Conservation (phyloP, 257 asterid species). For the Fraxinus americana region DNA sequence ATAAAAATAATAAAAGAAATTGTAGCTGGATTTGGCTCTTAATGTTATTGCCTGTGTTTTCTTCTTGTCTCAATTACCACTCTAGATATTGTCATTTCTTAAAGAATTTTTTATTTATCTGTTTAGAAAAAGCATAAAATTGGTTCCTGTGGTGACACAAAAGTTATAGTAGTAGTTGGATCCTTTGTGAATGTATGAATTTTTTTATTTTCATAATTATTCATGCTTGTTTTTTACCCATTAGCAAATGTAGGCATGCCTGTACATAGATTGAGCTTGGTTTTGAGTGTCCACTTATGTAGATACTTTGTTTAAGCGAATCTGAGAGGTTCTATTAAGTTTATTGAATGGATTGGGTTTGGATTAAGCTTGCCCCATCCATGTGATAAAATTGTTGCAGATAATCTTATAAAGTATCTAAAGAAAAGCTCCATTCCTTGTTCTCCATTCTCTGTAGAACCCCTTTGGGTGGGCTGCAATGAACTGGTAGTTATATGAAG, state of each 20-base stretch:
- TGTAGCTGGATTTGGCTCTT: slow-evolving; percentile 4
- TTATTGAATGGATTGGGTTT: neutral
- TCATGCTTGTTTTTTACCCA: neutral
- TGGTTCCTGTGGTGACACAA: slow-evolving; percentile 15
- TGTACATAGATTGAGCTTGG: slow-evolving; percentile 1
- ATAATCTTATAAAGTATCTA: slow-evolving; percentile 5
- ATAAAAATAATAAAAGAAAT: slow-evolving; percentile 1
- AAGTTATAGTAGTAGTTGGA: slow-evolving; percentile 3
- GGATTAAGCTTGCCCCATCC: neutral
- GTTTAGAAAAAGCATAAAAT: neutral
- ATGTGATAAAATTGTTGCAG: neutral
- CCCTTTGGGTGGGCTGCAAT: neutral
- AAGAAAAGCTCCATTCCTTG: neutral
- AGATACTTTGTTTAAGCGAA: neutral
- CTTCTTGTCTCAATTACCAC: slow-evolving; percentile 9
- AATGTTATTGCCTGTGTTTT: slow-evolving; percentile 17
- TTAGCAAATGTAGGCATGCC: neutral
- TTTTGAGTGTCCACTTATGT: neutral
- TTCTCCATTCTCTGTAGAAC: neutral
- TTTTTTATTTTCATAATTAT: neutral
- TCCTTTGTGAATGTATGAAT: neutral
- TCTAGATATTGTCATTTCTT: slow-evolving; percentile 8
- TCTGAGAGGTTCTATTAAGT: neutral
- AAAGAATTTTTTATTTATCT: neutral
- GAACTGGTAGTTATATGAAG: neutral